These are phyloP conservation scores for Passalora sequoiae DNA, from an alignment of 2,329 filamentous ascomycete species.

Conservation along the genomic window DNA sequence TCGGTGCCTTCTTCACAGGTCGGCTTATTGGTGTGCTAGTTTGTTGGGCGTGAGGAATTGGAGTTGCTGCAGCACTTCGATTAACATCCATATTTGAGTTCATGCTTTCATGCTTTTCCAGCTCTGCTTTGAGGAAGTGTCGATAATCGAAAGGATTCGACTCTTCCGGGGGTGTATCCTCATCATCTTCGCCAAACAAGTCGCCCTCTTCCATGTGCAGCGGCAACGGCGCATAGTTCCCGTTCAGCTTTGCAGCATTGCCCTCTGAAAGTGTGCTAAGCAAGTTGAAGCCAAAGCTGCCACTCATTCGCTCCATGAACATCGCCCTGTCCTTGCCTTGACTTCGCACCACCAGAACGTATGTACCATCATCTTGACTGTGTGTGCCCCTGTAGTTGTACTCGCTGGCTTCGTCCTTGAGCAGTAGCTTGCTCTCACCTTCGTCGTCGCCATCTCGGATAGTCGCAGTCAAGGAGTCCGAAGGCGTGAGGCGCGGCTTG, in stretches of 20 bases:
- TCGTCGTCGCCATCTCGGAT: conserved; percentile 24
- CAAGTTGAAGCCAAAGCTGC: conserved; percentile 84
- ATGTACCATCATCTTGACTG: conserved; percentile 59
- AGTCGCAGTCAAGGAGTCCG: conserved; percentile 15
- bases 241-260: conserved; percentile 58
- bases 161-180: conserved; percentile 38
- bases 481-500: conserved; percentile 37
- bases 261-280: conserved; percentile 62
- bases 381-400: conserved; percentile 39
- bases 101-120: conserved; percentile 25
- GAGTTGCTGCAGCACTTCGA: conserved; percentile 24
- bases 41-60: conserved; percentile 14
- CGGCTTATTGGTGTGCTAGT: conserved; percentile 17
- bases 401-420: conserved; percentile 30
- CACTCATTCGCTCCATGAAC: conserved; percentile 68
- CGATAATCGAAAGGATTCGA: conserved; percentile 47
- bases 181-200: conserved; percentile 31
- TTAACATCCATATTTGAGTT: conserved; percentile 13
- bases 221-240: conserved; percentile 57
- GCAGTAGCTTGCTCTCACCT: conserved; percentile 15
- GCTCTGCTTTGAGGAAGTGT: conserved; percentile 39
- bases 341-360: conserved; percentile 48
- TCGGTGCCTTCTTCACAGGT: conserved; percentile 9
- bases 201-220: conserved; percentile 23
- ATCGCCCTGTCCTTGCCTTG: conserved; percentile 25